phyloP scores from a whole-genome alignment of 495 filamentous ascomycete genomes.

The Penicillium cinerascens region DNA sequence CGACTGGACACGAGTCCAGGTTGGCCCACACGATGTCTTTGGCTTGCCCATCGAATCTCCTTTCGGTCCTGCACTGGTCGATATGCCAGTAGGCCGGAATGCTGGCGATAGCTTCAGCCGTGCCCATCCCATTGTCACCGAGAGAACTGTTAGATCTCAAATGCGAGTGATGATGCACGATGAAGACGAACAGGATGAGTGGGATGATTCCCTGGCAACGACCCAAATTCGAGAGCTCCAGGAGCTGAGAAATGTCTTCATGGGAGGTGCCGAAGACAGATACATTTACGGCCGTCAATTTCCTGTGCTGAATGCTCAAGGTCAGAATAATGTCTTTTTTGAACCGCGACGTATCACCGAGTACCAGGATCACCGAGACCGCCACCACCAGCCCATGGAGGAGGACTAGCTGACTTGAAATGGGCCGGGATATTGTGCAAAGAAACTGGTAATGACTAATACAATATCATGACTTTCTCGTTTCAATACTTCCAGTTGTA shows the following conservation, averaged over 20 bases:
- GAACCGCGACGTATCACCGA: slow-evolving; percentile 24
- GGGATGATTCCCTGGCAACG: neutral
- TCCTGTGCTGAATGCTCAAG: slow-evolving; percentile 1
- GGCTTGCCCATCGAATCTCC: neutral
- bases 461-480: neutral
- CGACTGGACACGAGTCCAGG: neutral
- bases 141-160: neutral
- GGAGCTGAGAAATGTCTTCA: neutral
- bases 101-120: neutral
- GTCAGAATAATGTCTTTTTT: slow-evolving; percentile 12
- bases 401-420: neutral
- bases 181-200: neutral
- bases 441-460: neutral
- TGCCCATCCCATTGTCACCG: neutral
- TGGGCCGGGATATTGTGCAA: no score
- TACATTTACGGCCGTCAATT: neutral
- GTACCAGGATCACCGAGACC: slow-evolving; percentile 19
- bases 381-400: neutral
- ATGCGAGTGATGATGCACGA: neutral
- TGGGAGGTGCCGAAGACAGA: neutral
- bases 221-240: neutral
- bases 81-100: neutral
- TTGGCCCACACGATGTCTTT: neutral
- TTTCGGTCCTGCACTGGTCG: neutral
- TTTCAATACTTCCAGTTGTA: neutral